Evolutionary conservation across 225 moss, liverwort and hornwort genomes (phyloP), one percentile per base, ranked within the genome.

Genomic region (Asterella californica): DNA sequence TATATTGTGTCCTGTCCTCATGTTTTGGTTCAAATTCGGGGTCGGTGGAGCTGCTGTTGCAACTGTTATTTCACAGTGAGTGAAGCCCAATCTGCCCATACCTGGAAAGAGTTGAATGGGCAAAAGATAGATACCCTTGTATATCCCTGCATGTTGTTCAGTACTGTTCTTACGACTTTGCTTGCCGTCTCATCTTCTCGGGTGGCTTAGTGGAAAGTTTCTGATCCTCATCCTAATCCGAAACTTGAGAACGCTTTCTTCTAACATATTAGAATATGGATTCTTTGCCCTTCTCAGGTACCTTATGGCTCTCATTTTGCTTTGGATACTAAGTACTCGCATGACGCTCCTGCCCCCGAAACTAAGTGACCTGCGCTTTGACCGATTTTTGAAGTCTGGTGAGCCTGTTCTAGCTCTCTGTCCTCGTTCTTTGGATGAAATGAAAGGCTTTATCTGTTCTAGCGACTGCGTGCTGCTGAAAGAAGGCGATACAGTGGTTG

Each of bases 31-130:
- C 72, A 90, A 89, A 19, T 86, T 91, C 34, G 94, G 94, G 68
- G 96, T 97, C 27, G 81, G 88, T 61, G 96, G 96, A 78, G 96
- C 96, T 83, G 96, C 96, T 70, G 82, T 94, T 76, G 91, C 96
- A 53, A 94, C 94, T 7, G 90, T 93, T 55, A 69, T 89, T 47
- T 94, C 96, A 46, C 96, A 97, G 96, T 97, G 84, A 89, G 96
- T 91, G 32, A 33, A 68, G 9, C n/a, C 54, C 37, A 61, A 37
- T 52, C 79, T 72, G 21, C 70, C 32, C 0, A 57, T 2, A 57
- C 24, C 0, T 70, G 5, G 29, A 29, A 29, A 21, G 11, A 30
- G 0, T 2, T 54, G 54, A 30, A 74, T 71, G 45, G 24, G 71
- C 6, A 10, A 6, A 42, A 71, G 1, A 52, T 71, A 22, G 25